Evolutionary conservation across 495 filamentous ascomycete genomes (phyloP).

Genomic region (Penicillium canariense): DNA sequence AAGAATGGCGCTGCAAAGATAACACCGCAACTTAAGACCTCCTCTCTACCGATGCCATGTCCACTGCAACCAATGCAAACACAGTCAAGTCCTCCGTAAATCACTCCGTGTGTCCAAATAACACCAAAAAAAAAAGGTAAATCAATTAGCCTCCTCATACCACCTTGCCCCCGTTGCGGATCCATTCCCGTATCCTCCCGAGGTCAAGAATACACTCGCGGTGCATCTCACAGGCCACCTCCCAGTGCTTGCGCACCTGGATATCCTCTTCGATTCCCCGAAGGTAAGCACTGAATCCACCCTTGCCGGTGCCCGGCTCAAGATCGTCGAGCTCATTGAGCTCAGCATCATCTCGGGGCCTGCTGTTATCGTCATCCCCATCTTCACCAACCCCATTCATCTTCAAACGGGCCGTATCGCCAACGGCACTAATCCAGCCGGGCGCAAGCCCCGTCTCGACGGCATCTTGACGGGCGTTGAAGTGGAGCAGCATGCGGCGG

Average conservation of each 20-base stretch:
- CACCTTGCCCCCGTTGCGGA: conserved; percentile 40
- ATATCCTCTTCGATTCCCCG: conserved; percentile 62
- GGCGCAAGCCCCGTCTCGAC: conserved; percentile 48
- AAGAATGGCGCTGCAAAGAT: background rate
- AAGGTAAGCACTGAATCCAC: conserved; percentile 58
- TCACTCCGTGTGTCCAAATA: background rate
- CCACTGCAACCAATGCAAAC: conserved; percentile 1
- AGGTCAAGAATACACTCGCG: conserved; percentile 58
- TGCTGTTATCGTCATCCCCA: conserved; percentile 15
- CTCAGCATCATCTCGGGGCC: conserved; percentile 9
- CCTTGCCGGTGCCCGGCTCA: conserved; percentile 30
- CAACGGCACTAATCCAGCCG: conserved; percentile 56
- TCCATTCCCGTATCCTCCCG: conserved; percentile 53
- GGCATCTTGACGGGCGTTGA: conserved; percentile 58
- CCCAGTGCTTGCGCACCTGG: conserved; percentile 62
- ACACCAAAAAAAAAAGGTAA: background rate
- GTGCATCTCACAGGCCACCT: conserved; percentile 61
- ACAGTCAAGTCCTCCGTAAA: background rate
- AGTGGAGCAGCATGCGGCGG: conserved; percentile 62
- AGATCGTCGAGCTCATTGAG: conserved; percentile 28
- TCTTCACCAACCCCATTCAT: conserved; percentile 22
- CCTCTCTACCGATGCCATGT: background rate
- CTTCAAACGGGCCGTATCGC: conserved; percentile 44
- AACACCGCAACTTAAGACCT: background rate
- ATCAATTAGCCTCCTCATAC: conserved; percentile 8